These are phyloP conservation scores for Isatis lusitanica DNA, from an alignment of 441 rosid species.

Conservation along the genomic window DNA sequence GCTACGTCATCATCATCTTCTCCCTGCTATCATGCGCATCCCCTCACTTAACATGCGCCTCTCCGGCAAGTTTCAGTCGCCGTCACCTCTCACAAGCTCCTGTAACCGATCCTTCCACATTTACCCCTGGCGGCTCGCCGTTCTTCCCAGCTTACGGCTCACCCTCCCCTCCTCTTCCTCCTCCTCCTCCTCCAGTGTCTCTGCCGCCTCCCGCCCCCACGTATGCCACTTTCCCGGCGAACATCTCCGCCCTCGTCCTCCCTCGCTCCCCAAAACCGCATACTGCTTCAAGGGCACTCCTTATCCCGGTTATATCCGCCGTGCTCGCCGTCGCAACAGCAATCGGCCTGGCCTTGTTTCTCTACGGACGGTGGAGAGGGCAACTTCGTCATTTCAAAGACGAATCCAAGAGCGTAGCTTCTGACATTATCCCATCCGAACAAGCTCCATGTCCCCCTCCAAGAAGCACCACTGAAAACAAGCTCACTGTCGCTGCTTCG, in stretches of 20 bases:
- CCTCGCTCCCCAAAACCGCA: slow-evolving; percentile 58
- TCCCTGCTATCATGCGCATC: slow-evolving; percentile 22
- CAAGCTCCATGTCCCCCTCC: slow-evolving; percentile 23
- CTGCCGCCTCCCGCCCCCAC: slow-evolving; percentile 68
- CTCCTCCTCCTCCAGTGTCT: slow-evolving; percentile 48
- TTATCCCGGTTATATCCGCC: slow-evolving; percentile 54
- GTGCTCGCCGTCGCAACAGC: slow-evolving; percentile 50
- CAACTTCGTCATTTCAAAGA: slow-evolving; percentile 26
- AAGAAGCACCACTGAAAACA: slow-evolving; percentile 26
- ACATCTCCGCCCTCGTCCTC: slow-evolving; percentile 83
- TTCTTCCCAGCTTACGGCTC: slow-evolving; percentile 45
- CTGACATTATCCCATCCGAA: slow-evolving; percentile 38
- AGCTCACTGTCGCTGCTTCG: slow-evolving; percentile 40
- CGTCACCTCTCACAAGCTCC: slow-evolving; percentile 42
- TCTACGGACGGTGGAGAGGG: slow-evolving; percentile 50
- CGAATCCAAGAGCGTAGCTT: slow-evolving; percentile 43
- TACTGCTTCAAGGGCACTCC: slow-evolving; percentile 48
- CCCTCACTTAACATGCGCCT: slow-evolving; percentile 14
- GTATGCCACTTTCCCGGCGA: slow-evolving; percentile 86
- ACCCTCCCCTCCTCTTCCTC: slow-evolving; percentile 43
- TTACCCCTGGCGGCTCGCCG: slow-evolving; percentile 32
- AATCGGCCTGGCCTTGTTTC: slow-evolving; percentile 41
- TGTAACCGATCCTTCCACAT: slow-evolving; percentile 39
- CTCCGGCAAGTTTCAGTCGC: slow-evolving; percentile 20
- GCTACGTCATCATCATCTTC: slow-evolving; percentile 28